These are phyloP conservation scores for Elsinoe ampelina DNA, from an alignment of 2,329 filamentous ascomycete species.

Conservation along the genomic window DNA sequence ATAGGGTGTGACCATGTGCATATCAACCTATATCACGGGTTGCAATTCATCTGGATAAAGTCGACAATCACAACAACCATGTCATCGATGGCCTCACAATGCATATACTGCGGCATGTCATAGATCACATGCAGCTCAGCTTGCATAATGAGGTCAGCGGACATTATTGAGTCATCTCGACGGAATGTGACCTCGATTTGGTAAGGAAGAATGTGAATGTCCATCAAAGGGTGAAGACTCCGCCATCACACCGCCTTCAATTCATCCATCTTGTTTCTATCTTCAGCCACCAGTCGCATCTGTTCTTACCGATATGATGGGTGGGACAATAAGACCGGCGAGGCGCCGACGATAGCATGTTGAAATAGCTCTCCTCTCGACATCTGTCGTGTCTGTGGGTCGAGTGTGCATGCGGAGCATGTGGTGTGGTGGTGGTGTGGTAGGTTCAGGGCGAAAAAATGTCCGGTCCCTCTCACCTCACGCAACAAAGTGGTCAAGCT, in stretches of 20 bases:
- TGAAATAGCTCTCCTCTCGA: neutral
- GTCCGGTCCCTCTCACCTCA: neutral
- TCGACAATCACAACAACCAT: neutral
- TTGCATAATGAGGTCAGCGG: neutral
- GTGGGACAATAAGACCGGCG: neutral
- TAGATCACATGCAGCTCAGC: neutral
- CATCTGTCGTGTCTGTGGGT: neutral
- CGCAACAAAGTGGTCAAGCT: neutral
- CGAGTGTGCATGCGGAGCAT: neutral
- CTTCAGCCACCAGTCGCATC: neutral
- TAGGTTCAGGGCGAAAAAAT: neutral
- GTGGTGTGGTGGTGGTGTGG: neutral
- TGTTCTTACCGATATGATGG: neutral
- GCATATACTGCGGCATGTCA: neutral
- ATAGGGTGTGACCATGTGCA: neutral
- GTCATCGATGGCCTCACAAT: neutral
- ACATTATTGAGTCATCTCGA: neutral
- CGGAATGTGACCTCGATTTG: too few relatives aligned
- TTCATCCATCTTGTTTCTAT: neutral
- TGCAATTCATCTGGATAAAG: neutral
- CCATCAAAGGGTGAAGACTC: too few relatives aligned
- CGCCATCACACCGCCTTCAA: too few relatives aligned
- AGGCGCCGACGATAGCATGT: neutral
- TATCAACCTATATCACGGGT: neutral
- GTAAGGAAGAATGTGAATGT: too few relatives aligned